Evolutionary conservation across 2,329 filamentous ascomycete species (phyloP).

Genomic region (Arthrinium phaeospermum): DNA sequence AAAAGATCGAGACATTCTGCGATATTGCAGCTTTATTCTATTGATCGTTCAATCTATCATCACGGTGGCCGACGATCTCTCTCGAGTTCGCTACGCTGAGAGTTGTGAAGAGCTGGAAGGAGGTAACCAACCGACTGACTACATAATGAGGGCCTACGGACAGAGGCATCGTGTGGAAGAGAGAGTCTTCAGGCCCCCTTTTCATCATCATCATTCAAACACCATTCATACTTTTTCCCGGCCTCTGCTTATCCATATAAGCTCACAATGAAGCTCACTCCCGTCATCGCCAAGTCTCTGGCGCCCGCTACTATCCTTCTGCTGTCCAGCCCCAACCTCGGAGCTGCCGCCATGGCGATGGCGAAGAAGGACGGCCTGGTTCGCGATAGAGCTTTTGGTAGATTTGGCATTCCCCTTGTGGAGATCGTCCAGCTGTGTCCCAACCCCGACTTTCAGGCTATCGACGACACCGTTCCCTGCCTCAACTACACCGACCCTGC

Average conservation of each 20-base stretch:
- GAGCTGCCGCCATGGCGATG: background rate
- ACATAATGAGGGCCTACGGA: background rate
- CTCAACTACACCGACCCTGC: background rate
- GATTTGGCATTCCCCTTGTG: no score
- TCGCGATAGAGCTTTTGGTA: background rate
- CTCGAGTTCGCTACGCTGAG: background rate
- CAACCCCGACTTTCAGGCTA: background rate
- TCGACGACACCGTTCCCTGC: background rate
- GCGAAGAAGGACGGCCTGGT: background rate
- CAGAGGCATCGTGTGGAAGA: background rate
- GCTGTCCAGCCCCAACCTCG: background rate
- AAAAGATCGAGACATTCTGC: background rate
- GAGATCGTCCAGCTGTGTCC: conserved; percentile 1
- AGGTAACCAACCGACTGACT: background rate
- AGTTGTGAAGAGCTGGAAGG: background rate
- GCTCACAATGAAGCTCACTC: background rate
- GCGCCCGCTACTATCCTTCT: background rate
- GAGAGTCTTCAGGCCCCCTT: background rate
- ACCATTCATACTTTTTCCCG: background rate
- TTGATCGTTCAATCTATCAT: background rate
- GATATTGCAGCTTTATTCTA: background rate
- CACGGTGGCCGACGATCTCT: background rate
- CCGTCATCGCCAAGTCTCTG: background rate
- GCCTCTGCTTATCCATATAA: background rate
- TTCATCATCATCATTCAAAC: background rate